phyloP scores from a whole-genome alignment of 352 stramenopile species.

The Globisporangium barbulae region DNA sequence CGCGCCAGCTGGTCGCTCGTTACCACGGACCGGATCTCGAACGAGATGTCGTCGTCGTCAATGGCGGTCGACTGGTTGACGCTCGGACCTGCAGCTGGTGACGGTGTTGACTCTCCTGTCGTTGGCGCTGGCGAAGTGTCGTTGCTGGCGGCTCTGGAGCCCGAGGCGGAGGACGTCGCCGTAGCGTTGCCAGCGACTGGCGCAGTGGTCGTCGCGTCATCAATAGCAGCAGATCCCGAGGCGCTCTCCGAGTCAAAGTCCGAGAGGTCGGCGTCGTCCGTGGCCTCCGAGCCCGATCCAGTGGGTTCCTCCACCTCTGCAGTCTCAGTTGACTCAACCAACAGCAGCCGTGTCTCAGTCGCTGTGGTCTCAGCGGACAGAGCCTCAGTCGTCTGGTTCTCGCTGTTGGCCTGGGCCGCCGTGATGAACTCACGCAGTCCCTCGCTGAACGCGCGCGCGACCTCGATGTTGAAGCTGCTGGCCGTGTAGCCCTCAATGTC shows the following conservation, averaged over 20 bases:
- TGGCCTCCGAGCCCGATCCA: background rate
- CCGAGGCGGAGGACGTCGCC: background rate
- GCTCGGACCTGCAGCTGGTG: background rate
- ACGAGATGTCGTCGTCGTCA: slow-evolving; percentile 17
- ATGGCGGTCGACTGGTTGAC: background rate
- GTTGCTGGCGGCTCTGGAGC: background rate
- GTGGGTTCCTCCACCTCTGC: background rate
- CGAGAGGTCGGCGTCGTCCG: background rate
- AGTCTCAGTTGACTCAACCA: background rate
- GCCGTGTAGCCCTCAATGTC: slow-evolving; percentile 44
- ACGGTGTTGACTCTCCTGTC: background rate
- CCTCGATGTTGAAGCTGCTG: slow-evolving; percentile 37
- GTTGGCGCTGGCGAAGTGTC: slow-evolving; percentile 1
- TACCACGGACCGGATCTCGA: slow-evolving; percentile 32
- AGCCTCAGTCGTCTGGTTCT: background rate
- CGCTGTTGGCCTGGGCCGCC: slow-evolving; percentile 10
- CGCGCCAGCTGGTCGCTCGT: slow-evolving; percentile 24
- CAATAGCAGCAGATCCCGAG: background rate
- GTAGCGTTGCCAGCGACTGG: background rate
- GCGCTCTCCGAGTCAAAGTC: background rate
- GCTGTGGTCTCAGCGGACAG: slow-evolving; percentile 1
- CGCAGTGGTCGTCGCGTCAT: background rate
- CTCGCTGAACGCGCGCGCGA: slow-evolving; percentile 27
- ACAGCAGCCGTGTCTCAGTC: background rate
- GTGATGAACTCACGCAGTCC: slow-evolving; percentile 38